These are phyloP conservation scores for Diaporthe sp. DNA, from an alignment of 2,329 filamentous ascomycete genomes.

Conservation along the genomic window DNA sequence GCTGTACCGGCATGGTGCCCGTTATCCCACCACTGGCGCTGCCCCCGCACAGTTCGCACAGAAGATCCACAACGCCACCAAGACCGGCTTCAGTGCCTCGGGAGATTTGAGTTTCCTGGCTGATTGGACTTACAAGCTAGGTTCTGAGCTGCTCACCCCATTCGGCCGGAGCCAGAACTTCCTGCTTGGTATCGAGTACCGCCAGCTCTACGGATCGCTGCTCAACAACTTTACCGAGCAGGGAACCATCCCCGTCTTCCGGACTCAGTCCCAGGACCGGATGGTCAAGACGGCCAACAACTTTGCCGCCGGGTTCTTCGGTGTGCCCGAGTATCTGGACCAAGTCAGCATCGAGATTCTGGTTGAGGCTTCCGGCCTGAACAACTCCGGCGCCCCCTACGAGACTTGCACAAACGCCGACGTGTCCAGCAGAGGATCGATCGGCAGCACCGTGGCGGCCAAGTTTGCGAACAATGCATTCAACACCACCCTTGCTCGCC, in stretches of 20 bases:
- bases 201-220: constrained; percentile 58
- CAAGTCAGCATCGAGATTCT: constrained; percentile 53
- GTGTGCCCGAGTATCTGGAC: constrained; percentile 51
- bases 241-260: constrained; percentile 55
- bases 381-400: constrained; percentile 51
- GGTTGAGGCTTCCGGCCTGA: constrained; percentile 48
- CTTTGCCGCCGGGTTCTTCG: constrained; percentile 52
- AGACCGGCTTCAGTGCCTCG: constrained; percentile 50
- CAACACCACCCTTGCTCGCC: constrained; percentile 48
- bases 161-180: constrained; percentile 58
- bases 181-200: constrained; percentile 55
- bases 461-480: constrained; percentile 48
- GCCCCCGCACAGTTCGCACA: constrained; percentile 49
- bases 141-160: constrained; percentile 53
- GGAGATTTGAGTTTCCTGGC: constrained; percentile 50
- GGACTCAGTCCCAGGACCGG: constrained; percentile 51
- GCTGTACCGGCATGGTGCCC: constrained; percentile 51
- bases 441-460: constrained; percentile 46
- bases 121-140: constrained; percentile 53
- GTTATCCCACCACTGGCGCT: constrained; percentile 51
- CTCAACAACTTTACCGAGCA: constrained; percentile 59
- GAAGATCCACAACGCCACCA: constrained; percentile 52
- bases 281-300: constrained; percentile 53
- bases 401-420: constrained; percentile 48
- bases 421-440: constrained; percentile 44